A percentile compares a stretch with the other conserved stretches of the same genome.
These are phyloP conservation scores for Chaetomium strumarium DNA, from an alignment of 2,329 filamentous ascomycete genomes.

Conservation along the genomic window DNA sequence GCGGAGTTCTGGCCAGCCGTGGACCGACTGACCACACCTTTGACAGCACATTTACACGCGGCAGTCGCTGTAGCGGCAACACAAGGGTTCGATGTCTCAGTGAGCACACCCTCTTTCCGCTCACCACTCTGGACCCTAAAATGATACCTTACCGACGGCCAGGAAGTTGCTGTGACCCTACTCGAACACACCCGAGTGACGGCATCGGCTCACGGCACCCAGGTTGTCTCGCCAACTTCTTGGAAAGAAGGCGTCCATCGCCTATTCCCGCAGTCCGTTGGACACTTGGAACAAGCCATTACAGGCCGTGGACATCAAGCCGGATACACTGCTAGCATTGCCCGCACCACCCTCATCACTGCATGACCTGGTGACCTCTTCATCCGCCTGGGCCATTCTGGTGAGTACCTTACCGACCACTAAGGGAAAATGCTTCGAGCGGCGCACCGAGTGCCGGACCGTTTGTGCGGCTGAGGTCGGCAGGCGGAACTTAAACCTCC, in stretches of 20 bases:
- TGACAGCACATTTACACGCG: constrained; percentile 16
- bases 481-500: constrained; percentile 5
- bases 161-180: constrained; percentile 2
- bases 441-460: constrained; percentile 13
- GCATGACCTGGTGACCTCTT: constrained; percentile 2
- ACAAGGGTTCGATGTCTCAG: constrained; percentile 17
- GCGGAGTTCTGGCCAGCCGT: constrained; percentile 6
- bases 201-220: constrained; percentile 1
- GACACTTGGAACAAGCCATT: not conserved
- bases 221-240: not conserved
- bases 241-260: constrained; percentile 2
- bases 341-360: constrained; percentile 2
- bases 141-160: not conserved
- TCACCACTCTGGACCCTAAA: constrained; percentile 10
- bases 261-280: not conserved
- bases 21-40: constrained; percentile 12
- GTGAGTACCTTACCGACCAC: constrained; percentile 5
- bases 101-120: constrained; percentile 14
- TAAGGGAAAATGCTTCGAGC: not conserved
- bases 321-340: not conserved
- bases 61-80: constrained; percentile 16
- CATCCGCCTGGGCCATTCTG: constrained; percentile 5
- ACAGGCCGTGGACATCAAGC: not conserved
- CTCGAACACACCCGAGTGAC: not conserved
- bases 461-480: constrained; percentile 6